Evolutionary conservation across 257 asterid species (phyloP), one percentile per base, ranked within the genome.

Genomic region (Knoxia roxburghii): DNA sequence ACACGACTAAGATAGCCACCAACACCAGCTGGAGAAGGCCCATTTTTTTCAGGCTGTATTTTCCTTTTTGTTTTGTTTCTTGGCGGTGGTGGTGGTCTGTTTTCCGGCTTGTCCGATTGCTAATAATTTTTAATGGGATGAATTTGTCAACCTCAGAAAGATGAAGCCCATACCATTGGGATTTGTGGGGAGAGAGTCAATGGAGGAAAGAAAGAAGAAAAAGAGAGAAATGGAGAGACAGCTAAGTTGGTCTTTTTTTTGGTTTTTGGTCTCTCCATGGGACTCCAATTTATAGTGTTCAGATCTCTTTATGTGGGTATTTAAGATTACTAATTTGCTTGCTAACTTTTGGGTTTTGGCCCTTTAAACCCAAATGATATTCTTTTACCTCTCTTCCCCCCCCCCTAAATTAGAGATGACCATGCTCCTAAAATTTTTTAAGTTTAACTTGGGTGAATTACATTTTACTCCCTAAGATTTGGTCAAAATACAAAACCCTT

Each of bases 221-320:
- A 9, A 37, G 6, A 3, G 41, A 37, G 4, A 3, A 9, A 33
- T 1, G 18, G 2, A 2, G 41, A 21, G 27, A 43, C 14, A 43
- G 48, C 15, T 7, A 4, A 43, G 11, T 32, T 32, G 20, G 27
- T 49, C 9, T 41, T 27, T n/a, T 35, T 33, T 56, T 7, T 53
- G 32, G 68, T 49, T 10, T 27, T n/a, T 12, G 0, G 0, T 41
- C 46, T 4, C 39, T 65, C 2, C 0, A 0, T 37, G 39, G 56
- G 14, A 39, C 62, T 66, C 58, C 63, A 56, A 66, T 73, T 73
- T 73, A 73, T 73, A 72, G 62, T 15, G 37, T 66, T 41, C 37
- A 62, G 15, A 62, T 30, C 52, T 37, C 8, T 23, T 39, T 49
- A 39, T 49, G 48, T 49, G 2, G 23, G 7, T 17, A n/a, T 65